These are phyloP conservation scores for Botrytis porri DNA, from an alignment of 2,329 filamentous ascomycete genomes.

Conservation along the genomic window DNA sequence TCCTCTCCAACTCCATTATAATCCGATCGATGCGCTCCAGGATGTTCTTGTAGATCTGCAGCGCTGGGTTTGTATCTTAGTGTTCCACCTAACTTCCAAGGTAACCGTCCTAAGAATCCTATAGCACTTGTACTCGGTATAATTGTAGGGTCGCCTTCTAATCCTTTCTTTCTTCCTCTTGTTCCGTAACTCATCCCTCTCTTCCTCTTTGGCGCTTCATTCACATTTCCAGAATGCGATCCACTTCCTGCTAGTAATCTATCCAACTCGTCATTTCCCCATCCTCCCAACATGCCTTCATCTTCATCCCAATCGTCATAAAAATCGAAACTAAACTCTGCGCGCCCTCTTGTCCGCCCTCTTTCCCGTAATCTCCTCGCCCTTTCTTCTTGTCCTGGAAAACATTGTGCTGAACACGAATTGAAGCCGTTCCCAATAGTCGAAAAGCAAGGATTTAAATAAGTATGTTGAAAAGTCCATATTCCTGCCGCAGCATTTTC, in stretches of 20 bases:
- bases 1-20: conserved; percentile 49
- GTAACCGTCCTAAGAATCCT: conserved; percentile 78
- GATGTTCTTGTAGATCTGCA: conserved; percentile 85
- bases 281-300: conserved; percentile 64
- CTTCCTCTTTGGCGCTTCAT: conserved; percentile 66
- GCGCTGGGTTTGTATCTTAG: conserved; percentile 87
- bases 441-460: conserved; percentile 76
- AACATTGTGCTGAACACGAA: conserved; percentile 68
- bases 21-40: conserved; percentile 50
- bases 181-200: conserved; percentile 89
- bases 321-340: conserved; percentile 91
- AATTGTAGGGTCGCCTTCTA: conserved; percentile 70
- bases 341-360: conserved; percentile 55
- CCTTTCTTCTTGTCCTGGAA: conserved; percentile 71
- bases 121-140: conserved; percentile 83
- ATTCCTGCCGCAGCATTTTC: conserved; percentile 88
- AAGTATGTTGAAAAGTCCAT: conserved; percentile 83
- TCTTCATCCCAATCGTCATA: conserved; percentile 91
- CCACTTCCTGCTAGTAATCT: conserved; percentile 71
- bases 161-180: conserved; percentile 57
- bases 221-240: conserved; percentile 45
- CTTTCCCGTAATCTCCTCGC: conserved; percentile 66
- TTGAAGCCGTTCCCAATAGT: conserved; percentile 65
- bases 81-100: conserved; percentile 79
- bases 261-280: conserved; percentile 84